Evolutionary conservation across 2,329 filamentous ascomycete species (phyloP), one percentile per base, ranked within the genome.

Genomic region (Grosmannia huntii): DNA sequence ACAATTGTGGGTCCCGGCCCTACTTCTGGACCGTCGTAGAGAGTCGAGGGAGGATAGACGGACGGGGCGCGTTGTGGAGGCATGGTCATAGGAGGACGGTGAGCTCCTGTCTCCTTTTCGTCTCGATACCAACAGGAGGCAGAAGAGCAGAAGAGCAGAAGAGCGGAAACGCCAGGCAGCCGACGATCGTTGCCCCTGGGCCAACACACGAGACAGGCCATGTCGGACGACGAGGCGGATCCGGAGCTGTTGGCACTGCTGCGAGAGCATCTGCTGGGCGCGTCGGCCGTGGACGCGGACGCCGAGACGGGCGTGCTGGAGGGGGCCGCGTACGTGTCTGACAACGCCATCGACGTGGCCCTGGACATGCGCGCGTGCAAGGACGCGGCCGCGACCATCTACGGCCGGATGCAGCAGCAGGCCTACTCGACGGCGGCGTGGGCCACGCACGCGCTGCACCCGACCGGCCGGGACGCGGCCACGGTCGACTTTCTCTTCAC

Each of bases 401-500:
- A 88, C 72, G 72, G 77, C 11, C 80, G 89, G 69, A 97, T 99
- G 90, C 82, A 90, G 69, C 79, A 84, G 69, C 90, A 89, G 68
- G 74, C 78, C 44, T 97, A 95, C 72, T 94, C 89, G 5, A 90
- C 89, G 0, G 82, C 87, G 61, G 87, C 84, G 10, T 99, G 94
- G 94, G 83, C 88, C 16, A 80, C 87, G 66, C 90, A 97, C 70
- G 88, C 94, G 68, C 76, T 99, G 46, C 94, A 99, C 66, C 94
- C 94, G 1, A 87, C 91, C 69, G 66, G 81, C 49, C 90, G 90
- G 7, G 85, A 95, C 67, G 87, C 89, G 66, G 79, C 72, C 55
- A 91, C 90, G 0, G 83, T 95, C 25, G 86, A 89, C 62, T 97
- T 99, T 69, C 92, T 99, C 66, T 97, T 99, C 69, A 90, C 89